Evolutionary conservation across 495 filamentous ascomycete genomes (phyloP), one percentile per base, ranked within the genome.

Genomic region (Bryoglossum gracile): DNA sequence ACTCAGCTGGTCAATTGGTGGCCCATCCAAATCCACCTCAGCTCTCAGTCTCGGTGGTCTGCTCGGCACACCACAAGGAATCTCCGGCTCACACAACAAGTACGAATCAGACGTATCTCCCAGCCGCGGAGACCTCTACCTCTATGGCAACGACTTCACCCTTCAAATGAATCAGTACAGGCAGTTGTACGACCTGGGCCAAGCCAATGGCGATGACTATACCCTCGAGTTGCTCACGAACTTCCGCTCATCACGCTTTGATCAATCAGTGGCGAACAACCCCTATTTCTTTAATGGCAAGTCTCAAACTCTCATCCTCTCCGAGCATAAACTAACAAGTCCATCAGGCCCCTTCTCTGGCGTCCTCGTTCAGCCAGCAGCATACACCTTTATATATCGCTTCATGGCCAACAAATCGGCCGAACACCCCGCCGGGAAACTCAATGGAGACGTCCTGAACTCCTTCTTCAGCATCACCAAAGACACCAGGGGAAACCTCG

Each of bases 71-170:
- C 51, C 51, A n/a, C 46, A 54, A 39, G 47, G 47, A 3, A 51
- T 51, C 19, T 56, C 53, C 8, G 53, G 36, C 8, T 56, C 53
- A 2, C 48, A 56, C 23, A 77, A 74, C 57, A 73, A 75, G 25
- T 73, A 74, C 54, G 78, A 82, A 59, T 54, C 65, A 4, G 77
- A 83, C 57, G 70, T 64, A 10, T 81, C 76, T 28, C 68, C 77
- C 8, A 75, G 73, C 0, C 68, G 72, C 10, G 68, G 69, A 11
- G 76, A 81, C 42, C 65, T 73, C 13, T 78, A 75, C 45, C 54
- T 69, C 53, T 53, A 52, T 17, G 70, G 69, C 21, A 69, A 70
- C 48, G 66, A 60, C 46, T 58, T 62, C 46, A 61, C 57, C 8
- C 49, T 76, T 36, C 66, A 71, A 43, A 59, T 74, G 57, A 55